Percentiles rank a stretch among this genome's conserved stretches.
Evolutionary conservation across 108 stramenopile genomes (phyloP).

Genomic region (Thalassiosira profunda): DNA sequence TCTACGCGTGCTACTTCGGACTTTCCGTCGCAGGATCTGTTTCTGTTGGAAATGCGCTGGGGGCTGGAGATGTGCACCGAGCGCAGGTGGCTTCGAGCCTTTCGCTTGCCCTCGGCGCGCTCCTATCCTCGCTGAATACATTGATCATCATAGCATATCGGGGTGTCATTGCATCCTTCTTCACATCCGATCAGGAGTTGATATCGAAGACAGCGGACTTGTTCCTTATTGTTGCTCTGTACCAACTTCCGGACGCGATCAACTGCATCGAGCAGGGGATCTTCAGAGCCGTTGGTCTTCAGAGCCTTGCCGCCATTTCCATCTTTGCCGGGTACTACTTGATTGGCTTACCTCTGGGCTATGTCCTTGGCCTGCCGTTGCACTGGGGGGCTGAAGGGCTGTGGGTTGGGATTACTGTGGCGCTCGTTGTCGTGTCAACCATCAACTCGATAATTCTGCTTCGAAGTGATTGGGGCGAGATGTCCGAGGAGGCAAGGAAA

Average conservation of each 20-base stretch:
- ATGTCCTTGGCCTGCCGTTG: slow-evolving; percentile 9
- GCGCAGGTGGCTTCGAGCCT: slow-evolving; percentile 33
- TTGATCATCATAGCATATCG: slow-evolving; percentile 24
- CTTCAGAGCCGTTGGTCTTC: slow-evolving; percentile 40
- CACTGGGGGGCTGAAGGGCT: slow-evolving; percentile 8
- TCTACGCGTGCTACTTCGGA: slow-evolving; percentile 47
- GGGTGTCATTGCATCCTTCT: slow-evolving; percentile 19
- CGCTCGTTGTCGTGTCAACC: slow-evolving; percentile 5
- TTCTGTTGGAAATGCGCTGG: slow-evolving; percentile 48
- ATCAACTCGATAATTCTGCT: neutral
- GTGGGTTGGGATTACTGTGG: slow-evolving; percentile 17
- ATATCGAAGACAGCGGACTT: slow-evolving; percentile 17
- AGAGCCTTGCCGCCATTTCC: slow-evolving; percentile 32
- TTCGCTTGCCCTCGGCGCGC: slow-evolving; percentile 5
- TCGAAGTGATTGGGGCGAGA: slow-evolving; percentile 12
- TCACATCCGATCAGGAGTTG: slow-evolving; percentile 40
- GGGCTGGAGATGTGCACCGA: slow-evolving; percentile 46
- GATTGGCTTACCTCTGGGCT: slow-evolving; percentile 46
- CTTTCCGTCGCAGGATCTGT: slow-evolving; percentile 33
- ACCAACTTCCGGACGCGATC: slow-evolving; percentile 48
- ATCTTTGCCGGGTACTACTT: slow-evolving; percentile 50
- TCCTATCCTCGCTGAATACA: slow-evolving; percentile 21
- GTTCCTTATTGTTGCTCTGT: slow-evolving; percentile 32
- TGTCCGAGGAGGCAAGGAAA: no score
- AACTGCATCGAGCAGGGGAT: slow-evolving; percentile 34